A percentile compares a stretch with the other conserved stretches of the same genome.
phyloP scores from a whole-genome alignment of 1,284 basidiomycete species.

The Puccinia hordei region DNA sequence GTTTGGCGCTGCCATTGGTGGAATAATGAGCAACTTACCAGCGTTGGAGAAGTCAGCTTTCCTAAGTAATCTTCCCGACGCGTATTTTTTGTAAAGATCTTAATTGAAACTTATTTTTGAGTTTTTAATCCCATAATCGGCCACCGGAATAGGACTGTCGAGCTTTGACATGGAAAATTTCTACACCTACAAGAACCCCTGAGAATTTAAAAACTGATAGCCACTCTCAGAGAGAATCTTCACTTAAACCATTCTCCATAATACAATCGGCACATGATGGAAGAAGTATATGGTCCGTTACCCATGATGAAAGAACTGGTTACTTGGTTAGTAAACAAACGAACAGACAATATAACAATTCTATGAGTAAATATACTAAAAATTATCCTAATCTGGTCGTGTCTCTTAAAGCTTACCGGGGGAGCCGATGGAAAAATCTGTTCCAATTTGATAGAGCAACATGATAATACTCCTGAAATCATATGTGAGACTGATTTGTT shows the following conservation, averaged over 20 bases:
- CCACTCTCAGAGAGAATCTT: background rate
- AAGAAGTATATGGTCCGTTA: conserved; percentile 12
- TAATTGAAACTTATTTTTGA: background rate
- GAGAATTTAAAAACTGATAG: background rate
- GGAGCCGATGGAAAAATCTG: conserved; percentile 22
- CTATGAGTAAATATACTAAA: background rate
- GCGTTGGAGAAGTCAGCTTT: conserved; percentile 31
- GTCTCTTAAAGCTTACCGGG: conserved; percentile 2
- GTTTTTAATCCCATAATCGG: background rate
- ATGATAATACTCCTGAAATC: conserved; percentile 5
- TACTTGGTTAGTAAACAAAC: background rate
- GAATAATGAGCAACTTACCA: conserved; percentile 17
- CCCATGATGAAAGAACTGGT: conserved; percentile 11
- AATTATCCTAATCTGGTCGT: too few relatives aligned
- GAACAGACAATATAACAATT: background rate
- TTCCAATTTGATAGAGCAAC: background rate
- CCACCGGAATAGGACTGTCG: conserved; percentile 18
- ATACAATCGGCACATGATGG: conserved; percentile 9
- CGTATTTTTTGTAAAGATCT: background rate
- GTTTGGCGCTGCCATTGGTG: conserved; percentile 24
- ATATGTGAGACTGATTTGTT: background rate
- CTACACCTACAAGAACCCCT: background rate
- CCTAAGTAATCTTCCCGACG: background rate
- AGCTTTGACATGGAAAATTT: conserved; percentile 18
- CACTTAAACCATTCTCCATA: background rate